Conservation (phyloP, 1,139 yeast genomes). For the Hansenula sp. region DNA sequence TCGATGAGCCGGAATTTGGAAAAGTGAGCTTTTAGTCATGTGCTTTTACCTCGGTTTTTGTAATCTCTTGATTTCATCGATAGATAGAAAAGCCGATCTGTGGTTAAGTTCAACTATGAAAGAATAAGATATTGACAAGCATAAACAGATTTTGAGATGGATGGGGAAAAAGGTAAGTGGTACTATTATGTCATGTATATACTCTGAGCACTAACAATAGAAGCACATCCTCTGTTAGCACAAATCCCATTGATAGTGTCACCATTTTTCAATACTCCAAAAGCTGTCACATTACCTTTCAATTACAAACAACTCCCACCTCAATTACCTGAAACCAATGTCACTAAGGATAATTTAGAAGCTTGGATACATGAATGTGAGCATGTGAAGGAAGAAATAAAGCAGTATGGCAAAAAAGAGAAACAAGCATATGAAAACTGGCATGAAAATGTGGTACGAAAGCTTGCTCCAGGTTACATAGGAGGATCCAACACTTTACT, state of each 20-base stretch:
- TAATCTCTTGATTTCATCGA: not conserved
- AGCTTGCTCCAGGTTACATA: conserved; percentile 42
- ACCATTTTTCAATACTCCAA: conserved; percentile 54
- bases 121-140: not conserved
- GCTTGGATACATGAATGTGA: conserved; percentile 23
- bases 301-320: conserved; percentile 40
- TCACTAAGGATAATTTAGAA: conserved; percentile 21
- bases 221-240: conserved; percentile 48
- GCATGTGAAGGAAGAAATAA: conserved; percentile 11
- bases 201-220: not conserved
- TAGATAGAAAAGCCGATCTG: not conserved
- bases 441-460: conserved; percentile 26
- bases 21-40: not conserved
- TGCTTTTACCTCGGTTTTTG: not conserved
- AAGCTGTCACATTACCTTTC: conserved; percentile 50
- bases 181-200: not conserved
- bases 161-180: not conserved
- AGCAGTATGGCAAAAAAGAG: conserved; percentile 24
- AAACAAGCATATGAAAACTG: conserved; percentile 27
- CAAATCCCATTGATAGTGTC: conserved; percentile 59
- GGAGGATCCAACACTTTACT: conserved; percentile 21
- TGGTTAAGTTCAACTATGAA: not conserved
- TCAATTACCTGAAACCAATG: conserved; percentile 27
- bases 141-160: not conserved
- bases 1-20: not conserved